Base-by-base conservation (phyloP, 2,329 filamentous ascomycete genomes). In the Colletotrichum cordylinicola region DNA sequence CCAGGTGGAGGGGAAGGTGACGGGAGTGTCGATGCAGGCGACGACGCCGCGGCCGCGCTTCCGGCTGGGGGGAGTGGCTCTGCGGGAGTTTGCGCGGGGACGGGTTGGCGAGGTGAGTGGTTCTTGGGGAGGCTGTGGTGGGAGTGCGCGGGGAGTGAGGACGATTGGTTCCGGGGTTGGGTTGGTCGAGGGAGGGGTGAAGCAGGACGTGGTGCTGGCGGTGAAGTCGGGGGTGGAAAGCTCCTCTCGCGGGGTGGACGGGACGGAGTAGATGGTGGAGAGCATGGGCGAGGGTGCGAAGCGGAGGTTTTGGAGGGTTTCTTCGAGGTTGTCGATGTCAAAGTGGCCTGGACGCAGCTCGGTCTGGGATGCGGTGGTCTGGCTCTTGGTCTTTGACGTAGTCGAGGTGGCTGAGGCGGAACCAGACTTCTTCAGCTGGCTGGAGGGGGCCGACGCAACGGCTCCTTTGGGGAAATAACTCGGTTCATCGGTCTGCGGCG, bases 1-100 rank as follows among this genome's bases (percentile, higher is more conserved):
- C 85, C 86, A 87, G 15, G 83, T 81, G 8, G 85, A 82, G 0
- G 80, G 60, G 18, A 83, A 82, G 0, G 80, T 77, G 24, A 82
- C 75, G 2, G 79, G 79, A 2, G 66, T 76, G 24, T 81, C 78
- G 37, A 83, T 79, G 70, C 85, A 86, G 61, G 82, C 58, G 24
- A 75, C 73, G 16, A 75, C 73, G 58, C 70, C 70, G n/a, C 73
- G 73, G 3, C 70, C 73, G 8, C 73, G 73, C 24, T 69, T 75
- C 10, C 73, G 31, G 56, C 37, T 65, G 12, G 73, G 70, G 1
- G 73, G 73, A 15, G 39, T 75, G 33, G 70, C 64, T 10, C 73
- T 62, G 35, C 70, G 73, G 8, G 70, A 73, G 73, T 75, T 75
- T 33, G 73, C 62, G 18, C 73, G 73, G 21, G 70, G 70, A 6